Base-by-base conservation (phyloP, 148 eudicot species). In the Fagopyrum esculentum region DNA sequence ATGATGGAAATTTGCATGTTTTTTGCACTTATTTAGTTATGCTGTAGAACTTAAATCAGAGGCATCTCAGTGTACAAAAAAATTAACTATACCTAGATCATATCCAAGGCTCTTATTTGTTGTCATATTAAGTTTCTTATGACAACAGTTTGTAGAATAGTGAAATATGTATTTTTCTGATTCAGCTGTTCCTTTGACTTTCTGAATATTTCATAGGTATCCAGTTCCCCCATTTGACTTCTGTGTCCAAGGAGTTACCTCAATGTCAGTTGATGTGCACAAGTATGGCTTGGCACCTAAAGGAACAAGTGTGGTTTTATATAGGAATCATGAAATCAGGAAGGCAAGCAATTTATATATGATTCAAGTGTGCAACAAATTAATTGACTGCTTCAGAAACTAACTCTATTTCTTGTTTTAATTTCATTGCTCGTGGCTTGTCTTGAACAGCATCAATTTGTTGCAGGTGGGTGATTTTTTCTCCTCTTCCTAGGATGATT, bases 221-320 rank as follows among this genome's bases (percentile, higher is more conserved):
- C 88, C 92, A 54, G 76, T 92, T 82, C 96, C 94, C 75, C 90
- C 96, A 16, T 95, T 87, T 80, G 99, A 95, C 80, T 95, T 95
- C 80, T 76, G 92, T 66, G 92, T 95, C 78, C 78, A 79, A 84
- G 99, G 99, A 77, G 98, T 95, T 80, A 95, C 99, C 69, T 92
- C 99, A 77, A 88, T 90, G 80, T 95, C 98, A 66, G 84, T 79
- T 77, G 99, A 95, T 83, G 99, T 95, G 55, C 99, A 95, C 82
- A 95, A 95, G 82, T 95, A 95, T 88, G 99, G 99, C 19, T 81
- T 95, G 86, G 97, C 97, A 66, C 99, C 99, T 46, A 95, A 95
- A 84, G 99, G 99, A 85, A 95, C 99, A 71, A 95, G 99, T 83
- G 78, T 89, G 76, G 99, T 95, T 46, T 77, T 95, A 19, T 95